Conservation (phyloP, 192 early-diverging fungal species). For the Lobosporangium transversale region DNA sequence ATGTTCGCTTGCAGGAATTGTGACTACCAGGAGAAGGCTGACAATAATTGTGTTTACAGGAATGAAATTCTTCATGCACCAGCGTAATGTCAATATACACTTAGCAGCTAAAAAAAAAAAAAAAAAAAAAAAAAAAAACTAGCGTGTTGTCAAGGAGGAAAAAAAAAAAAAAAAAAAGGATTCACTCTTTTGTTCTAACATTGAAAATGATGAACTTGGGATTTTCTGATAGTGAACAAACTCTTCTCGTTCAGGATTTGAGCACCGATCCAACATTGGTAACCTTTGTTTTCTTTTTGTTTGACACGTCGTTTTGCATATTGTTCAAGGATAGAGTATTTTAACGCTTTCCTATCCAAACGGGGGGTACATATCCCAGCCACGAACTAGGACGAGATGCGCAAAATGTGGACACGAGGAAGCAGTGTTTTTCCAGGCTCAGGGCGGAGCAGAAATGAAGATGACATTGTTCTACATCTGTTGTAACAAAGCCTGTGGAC, state of each 20-base stretch:
- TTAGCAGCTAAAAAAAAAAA: background rate
- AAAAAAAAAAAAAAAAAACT: too few species aligned
- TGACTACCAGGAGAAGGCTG: conserved; percentile 74
- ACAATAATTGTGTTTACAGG: conserved; percentile 77
- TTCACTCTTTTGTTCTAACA: background rate
- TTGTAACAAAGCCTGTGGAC: conserved; percentile 69
- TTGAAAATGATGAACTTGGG: background rate
- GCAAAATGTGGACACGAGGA: conserved; percentile 66
- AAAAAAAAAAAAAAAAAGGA: background rate
- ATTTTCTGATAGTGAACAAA: conserved; percentile 64
- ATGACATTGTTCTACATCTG: conserved; percentile 88
- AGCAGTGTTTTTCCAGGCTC: conserved; percentile 84
- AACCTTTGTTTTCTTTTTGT: too few species aligned
- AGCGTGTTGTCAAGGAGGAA: background rate
- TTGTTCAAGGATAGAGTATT: too few species aligned
- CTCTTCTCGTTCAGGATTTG: conserved; percentile 79
- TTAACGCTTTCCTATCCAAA: too few species aligned
- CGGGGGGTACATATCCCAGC: too few species aligned
- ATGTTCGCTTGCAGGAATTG: conserved; percentile 85
- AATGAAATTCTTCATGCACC: conserved; percentile 73
- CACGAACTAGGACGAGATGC: conserved; percentile 71
- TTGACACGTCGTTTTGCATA: too few species aligned
- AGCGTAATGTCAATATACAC: conserved; percentile 42
- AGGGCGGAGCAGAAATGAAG: conserved; percentile 74
- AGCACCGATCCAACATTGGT: conserved; percentile 79